These are phyloP conservation scores for Mycena sp. DNA, from an alignment of 1,284 basidiomycete genomes.

Conservation along the genomic window DNA sequence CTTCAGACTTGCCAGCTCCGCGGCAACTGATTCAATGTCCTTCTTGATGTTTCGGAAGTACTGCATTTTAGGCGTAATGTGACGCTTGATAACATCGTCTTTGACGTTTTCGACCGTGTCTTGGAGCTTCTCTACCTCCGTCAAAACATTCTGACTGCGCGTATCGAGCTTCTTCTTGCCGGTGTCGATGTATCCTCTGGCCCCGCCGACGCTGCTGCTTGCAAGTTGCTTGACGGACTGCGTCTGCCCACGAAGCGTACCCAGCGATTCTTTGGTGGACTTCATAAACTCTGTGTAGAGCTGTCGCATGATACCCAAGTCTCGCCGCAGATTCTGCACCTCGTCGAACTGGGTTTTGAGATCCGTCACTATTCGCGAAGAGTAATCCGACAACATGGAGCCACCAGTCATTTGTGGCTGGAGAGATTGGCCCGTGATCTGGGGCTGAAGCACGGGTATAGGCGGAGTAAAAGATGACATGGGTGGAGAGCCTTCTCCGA, in stretches of 20 bases:
- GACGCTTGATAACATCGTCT: conserved; percentile 91
- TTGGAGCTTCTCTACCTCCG: conserved; percentile 93
- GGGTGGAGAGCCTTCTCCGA: conserved; percentile 46
- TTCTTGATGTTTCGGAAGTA: conserved; percentile 79
- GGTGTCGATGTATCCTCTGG: conserved; percentile 89
- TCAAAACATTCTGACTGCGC: conserved; percentile 90
- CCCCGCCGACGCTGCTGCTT: conserved; percentile 84
- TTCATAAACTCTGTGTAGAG: conserved; percentile 93
- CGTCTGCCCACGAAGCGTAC: conserved; percentile 83
- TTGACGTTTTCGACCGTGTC: conserved; percentile 93
- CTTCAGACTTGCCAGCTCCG: conserved; percentile 82
- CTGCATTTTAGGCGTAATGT: conserved; percentile 84
- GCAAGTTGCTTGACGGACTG: conserved; percentile 89
- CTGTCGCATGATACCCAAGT: conserved; percentile 93
- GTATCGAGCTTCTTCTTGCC: conserved; percentile 92
- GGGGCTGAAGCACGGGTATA: conserved; percentile 55
- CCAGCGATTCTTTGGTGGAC: conserved; percentile 88
- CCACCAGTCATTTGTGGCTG: conserved; percentile 79
- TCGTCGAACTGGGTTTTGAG: conserved; percentile 94
- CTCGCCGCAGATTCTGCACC: conserved; percentile 91
- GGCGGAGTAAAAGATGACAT: conserved; percentile 42
- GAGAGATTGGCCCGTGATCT: conserved; percentile 73
- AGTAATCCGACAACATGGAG: conserved; percentile 77
- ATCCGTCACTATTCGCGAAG: conserved; percentile 78
- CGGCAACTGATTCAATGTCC: conserved; percentile 76